A percentile compares a stretch with the other conserved stretches of the same genome.
Evolutionary conservation across 768 basidiomycete species (phyloP).

Genomic region (Rubroboletus pulcherrimus): DNA sequence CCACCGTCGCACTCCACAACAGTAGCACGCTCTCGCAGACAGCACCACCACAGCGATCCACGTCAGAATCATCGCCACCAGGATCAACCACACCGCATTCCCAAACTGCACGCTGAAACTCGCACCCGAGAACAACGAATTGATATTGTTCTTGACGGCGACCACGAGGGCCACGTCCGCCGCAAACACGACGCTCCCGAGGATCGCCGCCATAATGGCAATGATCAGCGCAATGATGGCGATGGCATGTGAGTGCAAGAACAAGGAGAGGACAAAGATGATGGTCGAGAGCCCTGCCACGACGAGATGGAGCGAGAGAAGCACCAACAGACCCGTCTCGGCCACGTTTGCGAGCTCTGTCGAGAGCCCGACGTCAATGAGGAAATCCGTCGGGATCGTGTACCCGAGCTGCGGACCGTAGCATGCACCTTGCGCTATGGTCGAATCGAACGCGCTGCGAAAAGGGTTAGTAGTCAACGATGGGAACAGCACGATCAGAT

Average conservation of each 20-base stretch:
- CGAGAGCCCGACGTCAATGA: conserved; percentile 43
- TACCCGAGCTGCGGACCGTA: conserved; percentile 69
- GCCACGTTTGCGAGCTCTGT: conserved; percentile 42
- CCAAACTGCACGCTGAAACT: conserved; percentile 52
- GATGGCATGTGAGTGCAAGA: conserved; percentile 52
- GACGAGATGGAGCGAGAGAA: conserved; percentile 71
- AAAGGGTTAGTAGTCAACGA: neutral
- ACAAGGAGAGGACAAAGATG: conserved; percentile 50
- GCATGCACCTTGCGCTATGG: conserved; percentile 40
- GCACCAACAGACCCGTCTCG: conserved; percentile 44
- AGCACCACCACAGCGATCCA: conserved; percentile 63
- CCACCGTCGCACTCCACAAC: conserved; percentile 57
- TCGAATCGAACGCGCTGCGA: conserved; percentile 9
- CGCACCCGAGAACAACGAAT: conserved; percentile 34
- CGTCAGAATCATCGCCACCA: conserved; percentile 49
- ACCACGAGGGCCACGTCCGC: conserved; percentile 62
- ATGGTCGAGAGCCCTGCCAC: conserved; percentile 56
- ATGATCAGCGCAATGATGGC: conserved; percentile 58
- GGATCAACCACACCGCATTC: conserved; percentile 72
- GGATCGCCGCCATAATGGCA: conserved; percentile 52
- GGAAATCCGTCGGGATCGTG: conserved; percentile 46
- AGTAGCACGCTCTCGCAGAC: conserved; percentile 61
- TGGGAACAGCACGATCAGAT: no score
- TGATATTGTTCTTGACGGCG: conserved; percentile 44
- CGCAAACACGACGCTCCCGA: conserved; percentile 53